Base-by-base conservation (phyloP, 805 yeast genomes). In the Candida peoriensis region DNA sequence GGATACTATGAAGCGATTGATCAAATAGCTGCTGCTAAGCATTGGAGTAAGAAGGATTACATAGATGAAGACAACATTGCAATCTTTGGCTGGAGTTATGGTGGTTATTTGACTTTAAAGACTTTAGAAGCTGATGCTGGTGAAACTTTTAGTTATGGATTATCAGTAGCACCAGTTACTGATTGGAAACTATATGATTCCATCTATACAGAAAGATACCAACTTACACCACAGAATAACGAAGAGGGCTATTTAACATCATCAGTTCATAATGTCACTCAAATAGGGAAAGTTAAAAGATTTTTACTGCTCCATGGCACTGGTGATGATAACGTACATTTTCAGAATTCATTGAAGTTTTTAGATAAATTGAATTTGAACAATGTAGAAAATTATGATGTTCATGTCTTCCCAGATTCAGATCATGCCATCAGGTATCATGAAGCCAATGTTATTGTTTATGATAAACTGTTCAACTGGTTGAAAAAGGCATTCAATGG, bases 81-180 rank as follows among this genome's bases (percentile, higher is more conserved):
- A 0, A 75, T 90, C 36, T 93, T 97, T 90, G 98, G 98, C 8
- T 93, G 98, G 98, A 84, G 95, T 16, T 93, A 90, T 55, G 98
- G 98, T 31, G 98, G 97, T 0, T 93, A 76, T 55, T 72, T 87
- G 70, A 88, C 98, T 0, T 70, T 93, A 48, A 93, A 89, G 60
- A 82, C 95, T 0, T 63, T 93, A 30, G 97, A 93, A 59, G 68
- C 69, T 16, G 97, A 93, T 58, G 69, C 67, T 3, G 86, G 87
- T 13, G 63, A 74, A 24, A 74, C 78, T 12, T 89, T 93, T 69
- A 75, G 75, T 38, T 93, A 78, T 57, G 97, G 97, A 8, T 78
- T 88, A 72, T 81, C 97, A 0, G 97, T 93, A 17, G 98, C 98
- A 0, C 98, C 98, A 1, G 98, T 93, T 3, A 93, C 97, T 0